Base-by-base conservation (phyloP, 768 basidiomycete genomes). In the Trametes meyenii region DNA sequence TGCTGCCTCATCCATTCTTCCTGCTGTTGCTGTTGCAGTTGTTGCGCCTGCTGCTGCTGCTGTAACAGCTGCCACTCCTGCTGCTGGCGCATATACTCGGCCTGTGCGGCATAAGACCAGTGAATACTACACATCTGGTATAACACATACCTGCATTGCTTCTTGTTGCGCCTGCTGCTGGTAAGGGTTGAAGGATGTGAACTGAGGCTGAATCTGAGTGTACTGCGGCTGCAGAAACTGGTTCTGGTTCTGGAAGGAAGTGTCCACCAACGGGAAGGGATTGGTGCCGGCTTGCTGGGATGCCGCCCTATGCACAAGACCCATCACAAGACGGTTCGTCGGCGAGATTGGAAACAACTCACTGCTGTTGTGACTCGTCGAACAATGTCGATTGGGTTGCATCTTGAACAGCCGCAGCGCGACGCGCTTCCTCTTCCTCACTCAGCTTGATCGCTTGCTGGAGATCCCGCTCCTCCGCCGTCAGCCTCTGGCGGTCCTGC, bases 161-260 rank as follows among this genome's bases (percentile, higher is more conserved):
- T 96, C 94, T 68, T 96, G 94, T 68, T 96, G 90, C 49, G 89
- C 85, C 71, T 96, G 96, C 72, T 95, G 94, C 70, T 93, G 91
- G 65, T 93, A 94, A 0, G 92, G 92, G 73, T 98, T 98, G 81
- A 94, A 98, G 0, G 91, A 87, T 8, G 92, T 94, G 73, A 90
- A 92, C 68, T 96, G 94, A 0, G 91, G 90, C 66, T 89, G 89
- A 46, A 94, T 69, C 13, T 81, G 76, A 1, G 90, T 90, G 70
- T 82, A 87, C 67, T 94, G 94, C 1, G 91, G 89, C 70, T 92
- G 91, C 29, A 93, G 70, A 33, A 72, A 72, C n/a, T 65, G 65
- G 57, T 68, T 75, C 63, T 80, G 79, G 43, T 69, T 73, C 55
- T 74, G 76, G 17, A 84, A 78, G 26, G 85, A 84, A 48, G 86